Evolutionary conservation across 2,329 filamentous ascomycete species (phyloP), one percentile per base, ranked within the genome.

Genomic region (Colletotrichum higginsianum): DNA sequence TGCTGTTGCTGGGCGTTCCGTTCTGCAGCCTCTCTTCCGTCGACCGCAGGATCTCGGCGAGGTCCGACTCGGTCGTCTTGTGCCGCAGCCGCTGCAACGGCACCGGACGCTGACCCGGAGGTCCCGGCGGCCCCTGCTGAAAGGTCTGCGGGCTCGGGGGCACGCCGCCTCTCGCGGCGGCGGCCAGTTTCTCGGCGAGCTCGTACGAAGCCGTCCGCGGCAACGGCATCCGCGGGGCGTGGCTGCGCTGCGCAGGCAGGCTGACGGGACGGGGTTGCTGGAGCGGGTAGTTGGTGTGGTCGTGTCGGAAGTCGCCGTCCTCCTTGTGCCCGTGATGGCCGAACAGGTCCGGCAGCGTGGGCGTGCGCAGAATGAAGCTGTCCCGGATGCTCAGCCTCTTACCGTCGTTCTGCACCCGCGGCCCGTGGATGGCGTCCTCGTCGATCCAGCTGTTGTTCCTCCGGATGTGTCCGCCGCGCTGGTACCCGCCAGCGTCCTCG

Each of bases 1-100:
- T 52, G n/a, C 77, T 78, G 60, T 79, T 80, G 18, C 77, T 79
- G n/a, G 75, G 74, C 12, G 67, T 76, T 4, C 83, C 84, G 4
- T 84, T 82, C 23, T 83, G 80, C 16, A 90, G 81, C 12, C 87
- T 81, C 79, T 85, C 80, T 35, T 89, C 88, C 1, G 88, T 90
- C 44, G 83, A 86, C 53, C 82, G 82, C 42, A 90, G 79, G 38
- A 90, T 90, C 71, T 86, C 81, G 1, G 84, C 81, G 35, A 90
- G 77, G 1, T 86, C 86, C 13, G 84, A 82, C 73, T 89, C 87
- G 0, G 86, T 82, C 47, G 78, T 80, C 61, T 76, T 76, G 26
- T 80, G 75, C 35, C 79, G 76, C 52, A 76, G 66, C 18, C 76
- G 74, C 0, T 75, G 70, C 40, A 50, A 18, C 23, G 70, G 73